Evolutionary conservation across 2,329 filamentous ascomycete species (phyloP), one percentile per base, ranked within the genome.

Genomic region (Ceratocystis alfenasii): DNA sequence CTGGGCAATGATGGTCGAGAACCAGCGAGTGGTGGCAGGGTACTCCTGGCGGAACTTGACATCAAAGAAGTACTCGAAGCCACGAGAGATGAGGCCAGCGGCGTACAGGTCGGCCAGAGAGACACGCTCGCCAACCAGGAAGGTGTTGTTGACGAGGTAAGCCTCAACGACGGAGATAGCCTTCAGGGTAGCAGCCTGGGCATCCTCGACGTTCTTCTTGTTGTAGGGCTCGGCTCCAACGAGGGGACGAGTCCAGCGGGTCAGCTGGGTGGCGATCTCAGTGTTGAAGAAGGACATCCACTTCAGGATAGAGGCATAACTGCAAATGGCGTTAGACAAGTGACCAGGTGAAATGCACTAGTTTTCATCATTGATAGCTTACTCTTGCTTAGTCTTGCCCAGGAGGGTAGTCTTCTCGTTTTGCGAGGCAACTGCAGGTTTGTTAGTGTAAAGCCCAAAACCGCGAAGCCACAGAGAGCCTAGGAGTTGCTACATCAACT

Each of bases 341-440:
- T 45, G 48, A 15, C 15, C 17, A 6, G 41, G 7, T 46, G 30
- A 22, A 55, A 15, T 5, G n/a, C n/a, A 17, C 36, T 1, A 33
- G 3, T 50, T 59, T 41, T 15, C 10, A 41, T 41, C 15, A n/a
- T 59, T n/a, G 48, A 15, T 2, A 28, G 76, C 82, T 76, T 80
- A 91, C 86, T 99, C 94, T 83, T 99, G 93, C 88, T 99, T 99
- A 81, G 92, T 99, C 88, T 97, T 97, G 76, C 94, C 94, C 73
- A 99, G 87, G 71, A 99, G 91, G 72, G 91, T 95, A 74, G 94
- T 99, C 88, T 97, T 97, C 87, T 97, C 94, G 79, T 99, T 99
- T 82, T 99, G 94, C 73, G 94, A 97, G 74, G 94, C 91, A 77
- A 99, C 94, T 97, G 75, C 69, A 68, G 44, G 41, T 28, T 63